Evolutionary conservation across 2,329 filamentous ascomycete species (phyloP).

Genomic region (Xylaria sp.): DNA sequence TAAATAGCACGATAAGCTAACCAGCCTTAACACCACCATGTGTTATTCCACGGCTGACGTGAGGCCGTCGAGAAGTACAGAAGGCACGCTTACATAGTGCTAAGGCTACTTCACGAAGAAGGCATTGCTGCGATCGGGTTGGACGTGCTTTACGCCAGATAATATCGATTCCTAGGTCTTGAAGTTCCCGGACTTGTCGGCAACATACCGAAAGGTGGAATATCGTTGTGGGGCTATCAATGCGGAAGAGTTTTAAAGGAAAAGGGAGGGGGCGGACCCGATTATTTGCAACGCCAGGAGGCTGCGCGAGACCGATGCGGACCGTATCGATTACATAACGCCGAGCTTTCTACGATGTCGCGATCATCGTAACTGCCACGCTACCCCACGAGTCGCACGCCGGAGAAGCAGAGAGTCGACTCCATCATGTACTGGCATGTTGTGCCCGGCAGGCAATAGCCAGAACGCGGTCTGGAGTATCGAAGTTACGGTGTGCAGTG

Average conservation of each 20-base stretch:
- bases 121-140: slow-evolving; percentile 58
- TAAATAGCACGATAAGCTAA: slow-evolving; percentile 40
- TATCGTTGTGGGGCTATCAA: slow-evolving; percentile 18
- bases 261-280: slow-evolving; percentile 57
- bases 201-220: slow-evolving; percentile 39
- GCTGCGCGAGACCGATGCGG: slow-evolving; percentile 59
- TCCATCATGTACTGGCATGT: slow-evolving; percentile 55
- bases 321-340: slow-evolving; percentile 49
- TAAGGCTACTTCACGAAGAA: no score
- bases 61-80: slow-evolving; percentile 53
- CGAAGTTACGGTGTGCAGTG: slow-evolving; percentile 52
- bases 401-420: slow-evolving; percentile 47
- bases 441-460: slow-evolving; percentile 56
- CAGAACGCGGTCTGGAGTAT: slow-evolving; percentile 56
- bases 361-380: slow-evolving; percentile 54
- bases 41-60: slow-evolving; percentile 51
- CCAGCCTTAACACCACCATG: slow-evolving; percentile 53
- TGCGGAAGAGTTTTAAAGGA: slow-evolving; percentile 26
- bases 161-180: slow-evolving; percentile 58
- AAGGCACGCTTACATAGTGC: slow-evolving; percentile 59
- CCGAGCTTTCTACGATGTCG: slow-evolving; percentile 43
- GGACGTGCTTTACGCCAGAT: slow-evolving; percentile 56
- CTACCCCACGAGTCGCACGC: slow-evolving; percentile 43
- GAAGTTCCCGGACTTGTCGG: slow-evolving; percentile 50
- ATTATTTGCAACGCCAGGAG: slow-evolving; percentile 59